phyloP scores from a whole-genome alignment of 176 grass and related monocot species.

The Triticum monococcum region DNA sequence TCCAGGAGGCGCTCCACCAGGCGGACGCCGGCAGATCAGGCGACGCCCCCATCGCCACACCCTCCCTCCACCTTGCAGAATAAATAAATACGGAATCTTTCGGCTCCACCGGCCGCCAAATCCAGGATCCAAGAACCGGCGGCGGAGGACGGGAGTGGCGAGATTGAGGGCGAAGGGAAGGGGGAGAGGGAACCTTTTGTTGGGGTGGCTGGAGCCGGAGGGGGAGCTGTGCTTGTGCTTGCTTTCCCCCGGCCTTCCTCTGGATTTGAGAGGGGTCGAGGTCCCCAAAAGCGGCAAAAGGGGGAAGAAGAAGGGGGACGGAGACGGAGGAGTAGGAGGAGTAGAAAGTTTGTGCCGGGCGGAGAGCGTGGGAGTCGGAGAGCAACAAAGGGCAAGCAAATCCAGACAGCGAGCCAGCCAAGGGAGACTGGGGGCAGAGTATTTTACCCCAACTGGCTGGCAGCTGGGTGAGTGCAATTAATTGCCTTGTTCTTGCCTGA shows the following conservation, averaged over 20 bases:
- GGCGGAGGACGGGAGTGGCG: background rate
- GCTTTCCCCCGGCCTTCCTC: background rate
- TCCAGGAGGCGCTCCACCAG: constrained; percentile 30
- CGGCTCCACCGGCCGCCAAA: constrained; percentile 18
- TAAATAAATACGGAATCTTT: constrained; percentile 34
- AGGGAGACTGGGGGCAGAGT: constrained; percentile 11
- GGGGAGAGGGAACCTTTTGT: background rate
- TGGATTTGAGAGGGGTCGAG: constrained; percentile 49
- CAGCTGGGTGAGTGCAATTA: constrained; percentile 19
- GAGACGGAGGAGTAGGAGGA: background rate
- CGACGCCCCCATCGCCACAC: constrained; percentile 15
- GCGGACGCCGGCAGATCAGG: constrained; percentile 37
- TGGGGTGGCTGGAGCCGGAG: background rate
- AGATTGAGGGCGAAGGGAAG: background rate
- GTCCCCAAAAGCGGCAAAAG: constrained; percentile 34
- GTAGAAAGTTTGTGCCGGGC: constrained; percentile 16
- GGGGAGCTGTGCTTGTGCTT: constrained; percentile 31
- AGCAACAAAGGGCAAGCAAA: background rate
- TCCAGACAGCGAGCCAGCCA: background rate
- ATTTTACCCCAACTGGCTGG: constrained; percentile 30
- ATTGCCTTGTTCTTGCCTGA: background rate
- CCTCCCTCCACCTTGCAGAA: background rate
- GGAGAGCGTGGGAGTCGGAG: background rate
- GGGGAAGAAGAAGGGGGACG: background rate
- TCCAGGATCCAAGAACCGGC: constrained; percentile 32